Evolutionary conservation across 352 stramenopile species (phyloP), one percentile per base, ranked within the genome.

Genomic region (Globisporangium cystogenes): DNA sequence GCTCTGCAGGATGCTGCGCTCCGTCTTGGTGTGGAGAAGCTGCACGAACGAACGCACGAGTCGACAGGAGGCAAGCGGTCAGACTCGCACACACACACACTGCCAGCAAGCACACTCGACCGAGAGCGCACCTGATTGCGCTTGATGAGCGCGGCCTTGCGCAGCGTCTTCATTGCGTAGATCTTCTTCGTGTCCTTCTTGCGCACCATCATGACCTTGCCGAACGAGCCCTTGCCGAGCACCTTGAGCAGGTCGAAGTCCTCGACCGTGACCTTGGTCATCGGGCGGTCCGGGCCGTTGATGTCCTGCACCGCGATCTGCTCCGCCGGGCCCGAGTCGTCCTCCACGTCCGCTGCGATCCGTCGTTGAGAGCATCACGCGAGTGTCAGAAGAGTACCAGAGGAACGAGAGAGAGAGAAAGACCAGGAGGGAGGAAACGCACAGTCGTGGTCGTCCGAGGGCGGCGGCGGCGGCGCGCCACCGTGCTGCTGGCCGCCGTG

Each of bases 121-220:
- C 12, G 33, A 10, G 7, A 16, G 3, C 51, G 16, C 57, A 73
- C 65, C 65, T 98, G 92, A 65, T 98, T 97, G 45, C 91, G 82
- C 70, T 97, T 96, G 31, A 98, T 82, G 6, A 98, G 69, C 21
- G 83, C 75, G 4, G 81, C 79, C 73, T 98, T 98, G 63, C 90
- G 83, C 56, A 98, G 70, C 45, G 91, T 97, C 74, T 98, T 98
- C 82, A 98, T 96, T 41, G 94, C 94, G 68, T 96, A 98, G 65
- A 98, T 92, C 68, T 95, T 93, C 55, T 90, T 81, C 27, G 83
- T 95, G 65, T 96, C 89, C 59, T 97, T 97, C 76, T 97, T 96
- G 56, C 84, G 77, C 51, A 98, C 91, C 82, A 97, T 94, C 82
- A 97, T 96, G 51, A 97, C 95, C 82, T 98, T 98, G 57, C 94